Percentiles rank a stretch among this genome's conserved stretches.
phyloP scores from a whole-genome alignment of 176 grass and related monocot species.

The Tuctoria greenei region DNA sequence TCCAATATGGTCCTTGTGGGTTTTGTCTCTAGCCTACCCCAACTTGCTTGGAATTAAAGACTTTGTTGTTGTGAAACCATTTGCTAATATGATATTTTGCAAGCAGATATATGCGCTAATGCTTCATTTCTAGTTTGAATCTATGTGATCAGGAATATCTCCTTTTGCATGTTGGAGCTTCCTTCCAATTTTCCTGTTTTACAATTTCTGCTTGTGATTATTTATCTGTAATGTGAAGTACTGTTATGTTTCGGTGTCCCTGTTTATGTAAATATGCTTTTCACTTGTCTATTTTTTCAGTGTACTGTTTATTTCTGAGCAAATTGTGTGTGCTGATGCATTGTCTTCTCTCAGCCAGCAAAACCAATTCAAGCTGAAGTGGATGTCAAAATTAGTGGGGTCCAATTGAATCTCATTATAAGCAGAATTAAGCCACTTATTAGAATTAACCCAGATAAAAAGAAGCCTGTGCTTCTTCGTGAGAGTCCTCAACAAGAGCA shows the following conservation, averaged over 20 bases:
- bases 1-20: not conserved
- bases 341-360: slow-evolving; percentile 46
- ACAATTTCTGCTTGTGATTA: not conserved
- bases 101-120: not conserved
- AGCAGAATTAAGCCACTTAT: slow-evolving; percentile 84
- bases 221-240: not conserved
- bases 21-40: no score
- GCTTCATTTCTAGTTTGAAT: not conserved
- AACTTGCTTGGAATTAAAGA: no score
- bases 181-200: not conserved
- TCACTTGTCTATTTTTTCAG: not conserved
- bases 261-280: not conserved
- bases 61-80: not conserved
- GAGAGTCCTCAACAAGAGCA: slow-evolving; percentile 59
- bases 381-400: slow-evolving; percentile 73
- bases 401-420: slow-evolving; percentile 67
- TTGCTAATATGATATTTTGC: not conserved
- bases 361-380: slow-evolving; percentile 68
- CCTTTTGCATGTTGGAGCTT: not conserved
- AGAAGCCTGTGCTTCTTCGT: slow-evolving; percentile 68
- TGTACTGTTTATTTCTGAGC: not conserved
- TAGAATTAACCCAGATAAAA: slow-evolving; percentile 58
- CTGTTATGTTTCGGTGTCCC: not conserved
- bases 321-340: slow-evolving; percentile 27
- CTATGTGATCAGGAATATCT: not conserved